Evolutionary conservation across 2,329 filamentous ascomycete genomes (phyloP), one percentile per base, ranked within the genome.

Genomic region (Penicillium sp.): DNA sequence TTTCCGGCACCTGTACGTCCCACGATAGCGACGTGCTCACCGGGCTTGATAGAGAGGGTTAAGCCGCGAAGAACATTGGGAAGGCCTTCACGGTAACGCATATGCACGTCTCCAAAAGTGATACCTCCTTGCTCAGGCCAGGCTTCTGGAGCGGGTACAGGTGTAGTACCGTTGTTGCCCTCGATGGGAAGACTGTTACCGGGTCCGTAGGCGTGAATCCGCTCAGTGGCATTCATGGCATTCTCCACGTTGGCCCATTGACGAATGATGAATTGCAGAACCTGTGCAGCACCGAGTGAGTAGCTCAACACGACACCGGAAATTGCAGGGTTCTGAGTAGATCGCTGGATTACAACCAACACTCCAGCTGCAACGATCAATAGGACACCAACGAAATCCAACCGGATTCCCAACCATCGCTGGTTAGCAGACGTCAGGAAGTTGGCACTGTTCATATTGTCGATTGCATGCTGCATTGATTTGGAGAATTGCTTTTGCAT

Each of bases 261-360:
- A 1, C 89, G 82, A 31, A 91, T 82, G 0, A 85, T 82, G 67
- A 91, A 90, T 57, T 90, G 86, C 37, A 93, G 78, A 0, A 89
- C 86, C 33, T 46, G 43, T 6, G 27, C 33, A 39, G 52, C 52
- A 14, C 27, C 35, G 44, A 54, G 43, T n/a, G 46, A 47, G 71
- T 93, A 93, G 2, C 84, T 84, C 43, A 93, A 76, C 0, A 89
- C 89, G 65, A 93, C 93, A 0, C 90, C 90, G 1, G 89, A 90
- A 29, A 92, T 77, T 0, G 88, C 82, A 0, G 90, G 85, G 61
- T 47, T 39, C 10, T 89, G 84, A 64, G 91, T 89, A 2, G 75
- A 76, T 0, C 82, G 81, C 3, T 84, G 82, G 3, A 83, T 71
- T 19, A 91, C 81, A 39, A 92, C 85, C 22, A 91, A 76, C 1